These are phyloP conservation scores for Cryptosporidium xiaoi DNA, from an alignment of 169 alveolate species.

Conservation along the genomic window DNA sequence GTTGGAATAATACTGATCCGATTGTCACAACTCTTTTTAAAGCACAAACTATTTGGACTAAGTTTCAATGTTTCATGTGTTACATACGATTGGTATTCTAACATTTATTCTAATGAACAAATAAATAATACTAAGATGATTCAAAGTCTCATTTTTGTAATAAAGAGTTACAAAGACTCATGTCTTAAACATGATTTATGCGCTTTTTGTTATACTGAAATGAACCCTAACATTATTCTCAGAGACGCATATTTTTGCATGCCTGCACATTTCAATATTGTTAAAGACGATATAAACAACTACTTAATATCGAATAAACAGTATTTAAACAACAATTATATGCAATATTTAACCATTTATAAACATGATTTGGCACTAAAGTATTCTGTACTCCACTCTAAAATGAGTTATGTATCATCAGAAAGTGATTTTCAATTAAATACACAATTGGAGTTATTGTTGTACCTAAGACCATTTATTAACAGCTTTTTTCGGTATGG, in stretches of 20 bases:
- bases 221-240: constrained; percentile 3
- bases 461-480: constrained; percentile 54
- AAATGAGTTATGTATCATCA: background rate
- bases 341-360: constrained; percentile 59
- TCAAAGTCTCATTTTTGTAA: background rate
- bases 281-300: background rate
- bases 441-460: constrained; percentile 13
- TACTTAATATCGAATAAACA: constrained; percentile 28
- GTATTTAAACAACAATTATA: constrained; percentile 27
- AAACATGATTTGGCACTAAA: constrained; percentile 48
- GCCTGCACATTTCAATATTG: background rate
- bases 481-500: constrained; percentile 46
- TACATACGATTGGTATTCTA: constrained; percentile 41
- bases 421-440: background rate
- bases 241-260: background rate
- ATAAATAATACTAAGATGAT: background rate
- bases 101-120: background rate
- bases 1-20: constrained; percentile 35
- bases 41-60: constrained; percentile 17
- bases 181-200: constrained; percentile 14
- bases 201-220: constrained; percentile 11
- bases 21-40: constrained; percentile 5
- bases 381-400: background rate
- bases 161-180: background rate
- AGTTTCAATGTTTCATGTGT: constrained; percentile 46